Evolutionary conservation across 805 yeast genomes (phyloP), one percentile per base, ranked within the genome.

Genomic region (Kazachstania viticola): DNA sequence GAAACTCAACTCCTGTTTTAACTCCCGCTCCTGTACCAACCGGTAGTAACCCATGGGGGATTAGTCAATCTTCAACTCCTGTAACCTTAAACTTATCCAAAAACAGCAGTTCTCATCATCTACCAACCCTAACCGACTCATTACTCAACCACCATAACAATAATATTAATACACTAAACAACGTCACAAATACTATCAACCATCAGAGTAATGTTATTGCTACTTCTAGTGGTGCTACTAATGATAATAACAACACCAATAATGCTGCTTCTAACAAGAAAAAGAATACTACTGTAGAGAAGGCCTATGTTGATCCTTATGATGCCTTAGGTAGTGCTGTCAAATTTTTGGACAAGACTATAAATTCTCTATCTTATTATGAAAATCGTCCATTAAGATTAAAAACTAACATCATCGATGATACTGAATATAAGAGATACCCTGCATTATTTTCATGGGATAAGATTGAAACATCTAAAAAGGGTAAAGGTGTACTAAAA

Each of bases 371-470:
- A 47, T 47, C 55, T 41, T 14, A 54, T 57, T 42, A 55, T 59
- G 17, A 60, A 50, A 30, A 54, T 52, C 27, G 56, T 49, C 31
- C 38, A 5, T 63, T 62, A 35, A 55, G 61, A 31, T 56, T 73
- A 38, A 58, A 61, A 31, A 56, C 53, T 4, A 43, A 42, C 27
- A 29, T 48, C 14, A 33, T 56, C 17, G 51, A 49, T 23, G 50
- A 51, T 12, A 48, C 42, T n/a, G 43, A 45, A 3, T 45, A 54
- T 28, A 37, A 39, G 7, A 38, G 40, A 21, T 53, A 47, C 27
- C 64, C 75, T 33, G 69, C 76, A 2, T 56, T 73, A 31, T 73
- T 73, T 46, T 61, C 73, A 14, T 71, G 65, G 50, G 52, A 48
- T 17, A 43, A 48, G 9, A 62, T 67, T 30, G 54, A 54, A 11